Evolutionary conservation across 768 basidiomycete species (phyloP).

Genomic region (Serendipita sp.): DNA sequence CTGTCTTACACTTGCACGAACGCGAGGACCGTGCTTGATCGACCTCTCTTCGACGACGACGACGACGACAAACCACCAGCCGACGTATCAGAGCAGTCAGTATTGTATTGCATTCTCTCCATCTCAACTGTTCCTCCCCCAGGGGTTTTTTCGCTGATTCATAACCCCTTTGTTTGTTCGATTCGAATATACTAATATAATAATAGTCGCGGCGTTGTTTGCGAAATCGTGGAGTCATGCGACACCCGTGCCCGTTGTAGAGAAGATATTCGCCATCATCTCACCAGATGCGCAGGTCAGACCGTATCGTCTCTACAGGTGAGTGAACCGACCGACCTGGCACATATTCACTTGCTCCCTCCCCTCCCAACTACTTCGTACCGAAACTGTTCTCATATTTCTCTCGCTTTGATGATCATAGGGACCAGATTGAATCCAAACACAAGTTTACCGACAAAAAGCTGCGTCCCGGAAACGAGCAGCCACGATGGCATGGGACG

Average conservation of each 20-base stretch:
- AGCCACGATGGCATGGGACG: conserved; percentile 63
- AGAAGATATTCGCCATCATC: conserved; percentile 48
- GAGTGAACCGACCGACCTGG: too few relatives aligned
- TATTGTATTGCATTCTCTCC: background rate
- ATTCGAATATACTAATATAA: too few relatives aligned
- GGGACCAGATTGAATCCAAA: conserved; percentile 29
- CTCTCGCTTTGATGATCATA: background rate
- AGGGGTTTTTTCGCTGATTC: too few relatives aligned
- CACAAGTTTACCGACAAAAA: conserved; percentile 42
- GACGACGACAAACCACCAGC: conserved; percentile 24
- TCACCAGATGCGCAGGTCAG: conserved; percentile 20
- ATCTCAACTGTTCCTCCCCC: too few relatives aligned
- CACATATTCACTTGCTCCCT: too few relatives aligned
- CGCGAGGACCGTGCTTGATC: conserved; percentile 37
- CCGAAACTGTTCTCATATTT: too few relatives aligned
- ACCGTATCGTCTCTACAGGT: background rate
- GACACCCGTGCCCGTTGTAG: conserved; percentile 39
- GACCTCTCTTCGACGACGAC: conserved; percentile 29
- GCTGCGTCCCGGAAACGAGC: conserved; percentile 50
- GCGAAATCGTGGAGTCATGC: conserved; percentile 52
- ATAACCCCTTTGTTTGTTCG: too few relatives aligned
- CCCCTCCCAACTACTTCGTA: too few relatives aligned
- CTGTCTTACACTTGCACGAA: conserved; percentile 39
- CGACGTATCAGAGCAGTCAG: conserved; percentile 50
- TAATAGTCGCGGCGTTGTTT: conserved; percentile 47